Evolutionary conservation across 257 asterid species (phyloP), one percentile per base, ranked within the genome.

Genomic region (Paraleonurus japonicus): DNA sequence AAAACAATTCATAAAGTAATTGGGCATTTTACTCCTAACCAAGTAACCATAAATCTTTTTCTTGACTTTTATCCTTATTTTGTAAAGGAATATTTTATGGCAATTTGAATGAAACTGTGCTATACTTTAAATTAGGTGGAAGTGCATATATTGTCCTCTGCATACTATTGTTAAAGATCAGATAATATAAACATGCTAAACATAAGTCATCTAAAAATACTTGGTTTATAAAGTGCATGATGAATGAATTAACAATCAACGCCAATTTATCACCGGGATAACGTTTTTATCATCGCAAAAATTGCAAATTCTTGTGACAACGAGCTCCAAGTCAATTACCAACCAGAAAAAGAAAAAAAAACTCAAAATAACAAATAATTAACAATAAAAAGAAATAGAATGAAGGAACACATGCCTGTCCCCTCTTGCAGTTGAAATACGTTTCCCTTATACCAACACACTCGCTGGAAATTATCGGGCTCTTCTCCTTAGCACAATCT

Each of bases 371-470:
- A 17, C 66, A 61, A 45, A 17, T 8, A 48, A 64, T 16, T 2
- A 64, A 32, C 16, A 5, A 68, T 32, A 20, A 4, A 26, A 4
- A 22, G 51, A 19, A 28, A 2, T 17, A 43, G 7, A 17, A 12
- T 16, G 2, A 20, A n/a, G 8, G 6, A 22, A 50, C 8, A 66
- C 75, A 64, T 77, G 79, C 98, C 91, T 90, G 98, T 66, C 97
- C 98, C 83, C 98, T 89, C 81, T 93, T 90, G 89, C 97, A 93
- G 77, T 89, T 93, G 89, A 89, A 93, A 75, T 89, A 93, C 0
- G 98, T 93, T 81, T 93, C 98, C 76, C 98, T 81, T 7, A 93
- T 71, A 17, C 96, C 98, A 58, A 87, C 96, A 54, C 98, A 93
- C 80, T 90, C 95, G 60, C 88, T 87, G 4, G 97, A 86, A 73